phyloP scores from a whole-genome alignment of 192 early-diverging fungal genomes.

The Entophlyctis helioformis region DNA sequence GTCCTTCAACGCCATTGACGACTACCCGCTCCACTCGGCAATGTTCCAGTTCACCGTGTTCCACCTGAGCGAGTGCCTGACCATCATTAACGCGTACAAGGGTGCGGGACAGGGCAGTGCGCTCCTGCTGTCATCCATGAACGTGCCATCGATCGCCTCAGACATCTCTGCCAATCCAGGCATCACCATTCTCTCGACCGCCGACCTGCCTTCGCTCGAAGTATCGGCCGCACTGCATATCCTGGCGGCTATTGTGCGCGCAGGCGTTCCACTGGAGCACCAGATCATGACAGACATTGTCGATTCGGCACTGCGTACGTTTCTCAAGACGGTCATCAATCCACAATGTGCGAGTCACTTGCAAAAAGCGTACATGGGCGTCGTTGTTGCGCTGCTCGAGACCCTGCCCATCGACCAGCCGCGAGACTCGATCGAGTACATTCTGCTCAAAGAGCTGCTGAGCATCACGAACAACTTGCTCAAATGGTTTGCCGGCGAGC shows the following conservation, averaged over 20 bases:
- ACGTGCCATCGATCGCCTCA: too few relatives aligned
- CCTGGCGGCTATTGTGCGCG: slow-evolving; percentile 3
- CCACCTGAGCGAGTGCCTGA: slow-evolving; percentile 27
- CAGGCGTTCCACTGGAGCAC: not conserved
- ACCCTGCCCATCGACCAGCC: not conserved
- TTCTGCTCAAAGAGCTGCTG: not conserved
- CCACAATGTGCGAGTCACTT: slow-evolving; percentile 8
- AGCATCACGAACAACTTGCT: slow-evolving; percentile 8
- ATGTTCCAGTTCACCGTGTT: slow-evolving; percentile 20
- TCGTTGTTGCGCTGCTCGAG: slow-evolving; percentile 9
- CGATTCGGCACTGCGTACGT: not conserved
- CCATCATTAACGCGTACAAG: slow-evolving; percentile 24
- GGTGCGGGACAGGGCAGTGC: slow-evolving; percentile 2
- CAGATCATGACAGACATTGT: slow-evolving; percentile 1
- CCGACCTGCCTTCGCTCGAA: too few relatives aligned
- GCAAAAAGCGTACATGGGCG: slow-evolving; percentile 20
- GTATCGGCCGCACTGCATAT: slow-evolving; percentile 23
- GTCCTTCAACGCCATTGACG: slow-evolving; percentile 4
- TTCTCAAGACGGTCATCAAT: slow-evolving; percentile 6
- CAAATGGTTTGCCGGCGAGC: slow-evolving; percentile 9
- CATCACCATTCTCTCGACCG: too few relatives aligned
- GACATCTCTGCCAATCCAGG: too few relatives aligned
- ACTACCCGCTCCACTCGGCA: too few relatives aligned
- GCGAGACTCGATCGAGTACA: slow-evolving; percentile 2
- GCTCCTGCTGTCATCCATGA: not conserved